Base-by-base conservation (phyloP, 2,329 filamentous ascomycete genomes). In the Claviceps cyperi region DNA sequence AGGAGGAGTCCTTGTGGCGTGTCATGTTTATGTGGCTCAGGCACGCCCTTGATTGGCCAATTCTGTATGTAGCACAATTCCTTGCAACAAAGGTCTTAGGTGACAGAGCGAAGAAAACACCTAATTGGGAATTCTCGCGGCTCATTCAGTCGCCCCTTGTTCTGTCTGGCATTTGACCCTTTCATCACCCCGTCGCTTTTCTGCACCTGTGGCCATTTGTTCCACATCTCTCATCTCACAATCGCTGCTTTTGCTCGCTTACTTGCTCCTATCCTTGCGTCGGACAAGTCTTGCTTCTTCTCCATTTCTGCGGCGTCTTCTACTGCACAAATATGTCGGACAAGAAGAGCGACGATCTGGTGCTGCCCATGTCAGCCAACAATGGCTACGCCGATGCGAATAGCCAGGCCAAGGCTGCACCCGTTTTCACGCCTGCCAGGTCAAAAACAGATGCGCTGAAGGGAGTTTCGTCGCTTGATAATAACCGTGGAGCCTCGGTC, bases 401-500 rank as follows among this genome's bases (percentile, higher is more conserved):
- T 28, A 41, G 32, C 44, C 47, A 39, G 32, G 35, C 8, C 48
- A 44, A 21, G 40, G 8, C 17, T 8, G 48, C 48, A 15, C 36
- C 51, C 6, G n/a, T 22, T 14, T 50, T 52, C n/a, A 41, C 48
- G 35, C 48, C 48, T 17, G 51, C 51, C 35, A 48, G 46, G 43
- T 38, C 50, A 11, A 52, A 47, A 37, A n/a, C 50, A 38, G 47
- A 52, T n/a, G 48, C 48, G 17, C 36, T 52, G 22, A 46, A 48
- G 46, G 48, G 44, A 0, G 19, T 52, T 8, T 2, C 49, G 2
- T 51, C 53, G 38, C 45, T 88, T 54, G 77, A 83, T 60, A 87
- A 89, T 69, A 92, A 81, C 66, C 86, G 89, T 15, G 73, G 79
- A 44, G 66, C 92, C 44, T 89, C 91, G 21, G 86, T 98, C 59